phyloP scores from a whole-genome alignment of 768 basidiomycete genomes.

The Xerocomellus chrysenteron region DNA sequence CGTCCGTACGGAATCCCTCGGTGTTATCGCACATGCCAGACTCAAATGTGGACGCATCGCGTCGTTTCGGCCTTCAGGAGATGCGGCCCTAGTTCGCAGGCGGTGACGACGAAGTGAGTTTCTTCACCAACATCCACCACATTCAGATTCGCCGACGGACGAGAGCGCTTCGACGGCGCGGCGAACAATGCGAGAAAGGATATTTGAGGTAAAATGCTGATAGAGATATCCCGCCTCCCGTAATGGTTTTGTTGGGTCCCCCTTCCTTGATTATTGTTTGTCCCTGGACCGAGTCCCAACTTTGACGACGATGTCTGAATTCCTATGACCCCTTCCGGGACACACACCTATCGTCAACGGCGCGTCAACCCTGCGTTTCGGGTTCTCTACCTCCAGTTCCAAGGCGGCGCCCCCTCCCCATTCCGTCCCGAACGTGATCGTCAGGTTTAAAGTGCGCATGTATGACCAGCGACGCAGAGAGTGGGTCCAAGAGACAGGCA shows the following conservation, averaged over 20 bases:
- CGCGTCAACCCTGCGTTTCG: slow-evolving; percentile 77
- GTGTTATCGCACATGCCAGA: slow-evolving; percentile 76
- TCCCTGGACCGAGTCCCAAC: no score
- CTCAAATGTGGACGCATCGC: slow-evolving; percentile 56
- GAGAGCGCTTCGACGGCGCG: slow-evolving; percentile 81
- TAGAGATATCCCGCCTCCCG: no score
- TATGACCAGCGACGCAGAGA: slow-evolving; percentile 84
- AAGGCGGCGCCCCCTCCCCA: slow-evolving; percentile 42
- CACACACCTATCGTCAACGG: slow-evolving; percentile 82
- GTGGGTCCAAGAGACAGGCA: slow-evolving; percentile 73
- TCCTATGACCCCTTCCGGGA: slow-evolving; percentile 53
- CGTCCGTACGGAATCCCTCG: slow-evolving; percentile 81
- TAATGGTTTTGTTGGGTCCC: slow-evolving; percentile 15
- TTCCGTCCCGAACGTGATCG: slow-evolving; percentile 65
- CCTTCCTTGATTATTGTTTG: no score
- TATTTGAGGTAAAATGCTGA: no score
- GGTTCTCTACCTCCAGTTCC: slow-evolving; percentile 56
- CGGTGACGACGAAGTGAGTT: slow-evolving; percentile 92
- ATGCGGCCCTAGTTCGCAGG: slow-evolving; percentile 56
- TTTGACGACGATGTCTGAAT: slow-evolving; percentile 3
- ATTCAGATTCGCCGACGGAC: slow-evolving; percentile 89
- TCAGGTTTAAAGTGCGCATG: slow-evolving; percentile 89
- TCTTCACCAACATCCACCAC: slow-evolving; percentile 95
- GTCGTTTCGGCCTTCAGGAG: slow-evolving; percentile 44
- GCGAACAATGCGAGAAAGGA: slow-evolving; percentile 63